Evolutionary conservation across 176 grass and related monocot genomes (phyloP).

Genomic region (Thinopyrum elongatum): DNA sequence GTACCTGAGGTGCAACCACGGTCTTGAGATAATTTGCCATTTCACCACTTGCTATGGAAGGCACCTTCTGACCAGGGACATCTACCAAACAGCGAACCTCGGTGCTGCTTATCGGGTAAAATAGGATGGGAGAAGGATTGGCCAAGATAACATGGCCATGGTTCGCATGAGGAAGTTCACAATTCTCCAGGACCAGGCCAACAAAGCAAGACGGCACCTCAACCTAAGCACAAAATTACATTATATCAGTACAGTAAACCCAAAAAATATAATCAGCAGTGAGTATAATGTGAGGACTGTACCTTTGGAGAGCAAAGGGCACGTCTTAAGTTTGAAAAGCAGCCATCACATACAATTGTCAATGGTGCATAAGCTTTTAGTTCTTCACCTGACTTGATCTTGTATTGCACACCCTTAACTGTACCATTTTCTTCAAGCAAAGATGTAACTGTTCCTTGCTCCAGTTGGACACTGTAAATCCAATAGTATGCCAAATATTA

Average conservation of each 20-base stretch:
- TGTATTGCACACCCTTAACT: conserved; percentile 88
- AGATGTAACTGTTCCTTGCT: conserved; percentile 92
- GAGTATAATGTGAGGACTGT: conserved; percentile 14
- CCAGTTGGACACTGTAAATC: conserved; percentile 70
- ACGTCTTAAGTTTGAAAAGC: conserved; percentile 90
- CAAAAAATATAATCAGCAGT: background rate
- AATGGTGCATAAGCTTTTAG: conserved; percentile 74
- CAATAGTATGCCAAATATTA: background rate
- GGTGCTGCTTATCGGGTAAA: conserved; percentile 95
- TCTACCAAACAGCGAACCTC: conserved; percentile 97
- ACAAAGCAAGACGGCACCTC: conserved; percentile 97
- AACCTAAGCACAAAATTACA: conserved; percentile 57
- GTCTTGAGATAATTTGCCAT: conserved; percentile 97
- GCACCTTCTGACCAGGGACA: conserved; percentile 95
- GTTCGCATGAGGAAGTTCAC: conserved; percentile 77
- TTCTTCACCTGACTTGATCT: conserved; percentile 85
- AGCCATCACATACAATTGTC: conserved; percentile 97
- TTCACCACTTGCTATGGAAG: conserved; percentile 89
- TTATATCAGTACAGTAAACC: background rate
- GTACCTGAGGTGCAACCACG: conserved; percentile 90
- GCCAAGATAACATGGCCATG: conserved; percentile 97
- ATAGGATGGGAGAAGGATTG: conserved; percentile 96
- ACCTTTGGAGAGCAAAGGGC: conserved; percentile 91
- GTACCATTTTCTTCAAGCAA: conserved; percentile 90
- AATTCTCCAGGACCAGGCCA: conserved; percentile 92